phyloP scores from a whole-genome alignment of 2,329 filamentous ascomycete genomes.

The Fusarium albosuccineum region DNA sequence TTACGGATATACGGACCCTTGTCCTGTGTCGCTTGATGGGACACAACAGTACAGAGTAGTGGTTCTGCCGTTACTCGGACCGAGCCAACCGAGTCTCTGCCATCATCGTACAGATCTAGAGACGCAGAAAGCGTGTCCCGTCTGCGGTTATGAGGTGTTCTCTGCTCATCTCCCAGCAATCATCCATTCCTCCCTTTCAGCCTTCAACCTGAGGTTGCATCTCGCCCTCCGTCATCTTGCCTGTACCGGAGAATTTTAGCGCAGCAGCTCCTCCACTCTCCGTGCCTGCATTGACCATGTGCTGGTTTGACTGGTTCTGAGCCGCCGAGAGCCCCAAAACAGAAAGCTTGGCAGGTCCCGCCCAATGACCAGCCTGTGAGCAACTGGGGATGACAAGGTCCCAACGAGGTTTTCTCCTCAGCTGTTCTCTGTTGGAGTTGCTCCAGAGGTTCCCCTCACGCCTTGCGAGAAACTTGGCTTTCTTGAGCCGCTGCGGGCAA shows the following conservation, averaged over 20 bases:
- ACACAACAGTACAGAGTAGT: background rate
- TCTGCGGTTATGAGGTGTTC: conserved; percentile 2
- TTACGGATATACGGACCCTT: conserved; percentile 23
- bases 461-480: conserved; percentile 16
- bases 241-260: conserved; percentile 24
- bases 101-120: conserved; percentile 24
- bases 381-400: conserved; percentile 33
- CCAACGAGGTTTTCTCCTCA: background rate
- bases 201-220: conserved; percentile 14
- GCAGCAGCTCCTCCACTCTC: conserved; percentile 30
- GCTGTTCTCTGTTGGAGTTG: background rate
- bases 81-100: conserved; percentile 12
- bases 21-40: conserved; percentile 7
- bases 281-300: conserved; percentile 41
- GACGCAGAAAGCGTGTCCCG: conserved; percentile 7
- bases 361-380: conserved; percentile 24
- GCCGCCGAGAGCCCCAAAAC: conserved; percentile 8
- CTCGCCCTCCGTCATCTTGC: conserved; percentile 31
- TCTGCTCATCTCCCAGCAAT: conserved; percentile 3
- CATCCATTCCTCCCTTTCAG: conserved; percentile 4
- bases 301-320: conserved; percentile 40
- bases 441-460: conserved; percentile 12
- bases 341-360: conserved; percentile 38
- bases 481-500: conserved; percentile 18
- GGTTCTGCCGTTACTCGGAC: conserved; percentile 1